Evolutionary conservation across 73 alveolate species (phyloP), one percentile per base, ranked within the genome.

Genomic region (Paramecium sonneborni): DNA sequence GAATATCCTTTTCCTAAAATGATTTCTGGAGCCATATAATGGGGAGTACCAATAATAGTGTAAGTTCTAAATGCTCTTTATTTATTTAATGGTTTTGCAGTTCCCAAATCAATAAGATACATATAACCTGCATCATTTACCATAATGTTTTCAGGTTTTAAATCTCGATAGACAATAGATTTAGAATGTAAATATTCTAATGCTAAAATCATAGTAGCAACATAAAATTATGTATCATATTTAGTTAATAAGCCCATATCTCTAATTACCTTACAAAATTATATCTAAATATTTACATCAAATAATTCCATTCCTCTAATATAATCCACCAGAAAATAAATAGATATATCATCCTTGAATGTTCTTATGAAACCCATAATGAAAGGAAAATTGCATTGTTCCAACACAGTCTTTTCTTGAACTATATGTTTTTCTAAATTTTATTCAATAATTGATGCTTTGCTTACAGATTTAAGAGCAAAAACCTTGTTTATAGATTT

Each of bases 81-180:
- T 38, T 86, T 57, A 35, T 12, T 41, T 43, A 93, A 30, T 43
- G 85, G 68, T 76, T 96, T 95, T 0, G 97, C 98, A 7, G 97
- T 95, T 7, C 98, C 98, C 86, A 96, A 96, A 92, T 95, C 98
- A 28, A 96, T 95, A 14, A 96, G 93, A 70, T 96, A 94, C 87
- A 95, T 86, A 82, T 93, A 92, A 9, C 98, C 98, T 26, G 95
- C 92, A n/a, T 85, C 97, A 91, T 96, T 96, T 39, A 96, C 92
- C 95, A 96, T 93, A 6, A 96, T 84, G 86, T 96, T 96, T 76
- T 96, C 96, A 18, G 98, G 98, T 52, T 95, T 95, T 62, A 96
- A 55, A 95, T 96, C 98, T 18, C 98, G 44, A 72, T 95, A 95
- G 6, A 93, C 85, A 23, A 95, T 89, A 30, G 91, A 74, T 67